Base-by-base conservation (phyloP, 73 alveolate genomes). In the Stentor coeruleus region DNA sequence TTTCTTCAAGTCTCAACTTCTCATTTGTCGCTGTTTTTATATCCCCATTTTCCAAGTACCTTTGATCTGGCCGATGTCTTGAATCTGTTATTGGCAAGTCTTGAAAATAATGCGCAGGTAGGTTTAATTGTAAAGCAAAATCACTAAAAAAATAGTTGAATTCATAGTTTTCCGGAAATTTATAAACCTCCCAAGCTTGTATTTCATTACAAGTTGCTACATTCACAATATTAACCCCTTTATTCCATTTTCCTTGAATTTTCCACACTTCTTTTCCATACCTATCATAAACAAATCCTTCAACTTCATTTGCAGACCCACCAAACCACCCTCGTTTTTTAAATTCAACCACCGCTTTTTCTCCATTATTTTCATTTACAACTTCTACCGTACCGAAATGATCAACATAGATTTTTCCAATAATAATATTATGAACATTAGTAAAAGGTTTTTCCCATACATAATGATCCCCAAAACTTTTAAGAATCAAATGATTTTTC, bases 61-160 rank as follows among this genome's bases (percentile, higher is more conserved):
- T 86, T 83, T 95, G 91, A 86, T 96, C 99, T 35, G 98, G 98
- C 49, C 99, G 85, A n/a, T 94, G 84, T 85, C 99, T 93, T 20
- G 97, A 89, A 87, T 96, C 99, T 3, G 99, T 95, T 1, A 97
- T 96, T 26, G 98, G 98, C 33, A 96, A 81, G 58, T 82, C 95
- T 76, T 90, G 84, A 85, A 95, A 84, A 60, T 95, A 90, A 72
- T 92, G 94, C 75, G 96, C 75, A 42, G 93, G 86, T 74, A 91
- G 91, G 86, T 95, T 95, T 74, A 95, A 81, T 81, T 93, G 90
- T 57, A 88, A 84, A 36, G 97, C 88, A 81, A 85, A 89, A 28
- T 91, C 86, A 39, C 92, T 83, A 38, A 83, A 90, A 39, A 76
- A 91, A 83, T 86, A 95, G 86, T 93, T 88, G 82, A 84, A 87